These are phyloP conservation scores for Holtermannia corniformis DNA, from an alignment of 768 basidiomycete species.

Conservation along the genomic window DNA sequence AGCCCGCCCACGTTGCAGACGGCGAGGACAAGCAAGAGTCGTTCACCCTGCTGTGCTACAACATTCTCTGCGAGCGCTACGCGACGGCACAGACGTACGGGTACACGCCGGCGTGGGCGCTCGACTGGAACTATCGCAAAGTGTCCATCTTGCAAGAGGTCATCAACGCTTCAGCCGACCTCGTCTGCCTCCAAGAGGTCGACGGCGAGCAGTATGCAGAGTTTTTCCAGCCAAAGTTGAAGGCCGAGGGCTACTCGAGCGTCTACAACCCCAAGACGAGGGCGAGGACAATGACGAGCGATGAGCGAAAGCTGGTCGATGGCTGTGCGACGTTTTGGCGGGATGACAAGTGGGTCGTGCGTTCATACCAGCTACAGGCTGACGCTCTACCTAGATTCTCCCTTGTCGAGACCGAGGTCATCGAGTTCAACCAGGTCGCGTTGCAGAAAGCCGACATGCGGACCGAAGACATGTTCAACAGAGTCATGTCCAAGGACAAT, in stretches of 20 bases:
- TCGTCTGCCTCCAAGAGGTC: constrained; percentile 91
- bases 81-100: constrained; percentile 85
- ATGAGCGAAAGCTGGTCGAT: constrained; percentile 80
- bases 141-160: constrained; percentile 79
- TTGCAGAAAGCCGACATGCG: constrained; percentile 71
- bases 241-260: constrained; percentile 73
- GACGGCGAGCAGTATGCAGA: constrained; percentile 87
- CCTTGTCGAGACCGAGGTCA: constrained; percentile 81
- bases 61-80: constrained; percentile 84
- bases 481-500: constrained; percentile 87
- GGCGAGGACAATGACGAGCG: constrained; percentile 81
- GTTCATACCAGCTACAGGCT: neutral
- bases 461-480: constrained; percentile 99
- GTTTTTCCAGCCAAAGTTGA: constrained; percentile 67
- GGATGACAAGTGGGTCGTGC: constrained; percentile 59
- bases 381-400: constrained; percentile 56
- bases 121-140: constrained; percentile 90
- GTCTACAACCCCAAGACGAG: constrained; percentile 85
- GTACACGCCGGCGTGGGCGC: constrained; percentile 93
- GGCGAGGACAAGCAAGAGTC: constrained; percentile 50
- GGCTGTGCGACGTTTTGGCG: constrained; percentile 97
- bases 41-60: constrained; percentile 77
- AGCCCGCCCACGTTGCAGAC: constrained; percentile 45
- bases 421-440: constrained; percentile 87
- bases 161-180: constrained; percentile 68